Base-by-base conservation (phyloP, 2,329 filamentous ascomycete genomes). In the Clarireedia paspali region DNA sequence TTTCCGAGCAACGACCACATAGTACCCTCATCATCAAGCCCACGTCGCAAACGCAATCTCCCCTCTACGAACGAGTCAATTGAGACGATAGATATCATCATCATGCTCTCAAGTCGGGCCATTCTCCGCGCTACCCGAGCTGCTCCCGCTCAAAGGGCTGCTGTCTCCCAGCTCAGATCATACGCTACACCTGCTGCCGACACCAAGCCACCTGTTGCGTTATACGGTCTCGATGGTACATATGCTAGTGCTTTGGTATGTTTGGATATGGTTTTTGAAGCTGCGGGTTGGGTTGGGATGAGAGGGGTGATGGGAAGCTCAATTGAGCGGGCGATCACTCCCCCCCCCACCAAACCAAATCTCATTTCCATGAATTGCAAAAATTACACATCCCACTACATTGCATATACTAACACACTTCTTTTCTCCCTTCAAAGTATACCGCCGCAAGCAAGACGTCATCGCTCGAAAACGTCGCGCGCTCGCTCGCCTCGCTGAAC, bases 161-260 rank as follows among this genome's bases (percentile, higher is more conserved):
- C 63, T 50, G 62, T 62, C 51, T 69, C 67, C 42, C 78, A 79
- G 65, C 77, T 83, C 74, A 87, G 91, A 74, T 83, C 82, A 74
- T 96, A 90, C 76, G 90, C 90, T 70, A 76, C 81, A 60, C 75
- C 82, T 68, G 72, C 71, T 55, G 66, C 76, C 61, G 83, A 85
- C 60, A 76, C 84, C 73, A 91, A 89, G 81, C 85, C 92, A 68
- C 94, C 94, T 66, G 80, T 96, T 72, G 83, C 91, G 68, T 83
- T 99, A 71, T 99, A 90, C 77, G 94, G 94, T 68, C 79, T 99
- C 71, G 94, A 97, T 76, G 94, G 94, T 75, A 97, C 92, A 73
- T 99, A 99, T 79, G 94, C 94, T 73, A 91, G 87, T 78, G 94
- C 94, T 79, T 82, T 99, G 85, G 94, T 99, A 92, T 74, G 89